Evolutionary conservation across 2,329 filamentous ascomycete species (phyloP).

Genomic region (Ceratocystis lukuohia): DNA sequence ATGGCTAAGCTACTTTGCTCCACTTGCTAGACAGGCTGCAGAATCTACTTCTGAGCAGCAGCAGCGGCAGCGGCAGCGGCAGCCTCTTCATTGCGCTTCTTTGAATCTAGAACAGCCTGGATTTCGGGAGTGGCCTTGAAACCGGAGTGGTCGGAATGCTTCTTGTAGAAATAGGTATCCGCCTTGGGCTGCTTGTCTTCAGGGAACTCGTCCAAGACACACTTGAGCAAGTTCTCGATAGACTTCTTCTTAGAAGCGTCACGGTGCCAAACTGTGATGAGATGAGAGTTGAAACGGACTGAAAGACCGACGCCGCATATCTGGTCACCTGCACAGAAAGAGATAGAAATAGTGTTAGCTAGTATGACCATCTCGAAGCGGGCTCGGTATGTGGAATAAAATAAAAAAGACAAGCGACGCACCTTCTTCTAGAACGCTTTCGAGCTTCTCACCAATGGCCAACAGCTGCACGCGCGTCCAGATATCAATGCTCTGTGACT

Average conservation of each 20-base stretch:
- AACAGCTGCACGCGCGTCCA: constrained; percentile 74
- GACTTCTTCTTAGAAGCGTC: constrained; percentile 69
- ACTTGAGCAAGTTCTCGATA: constrained; percentile 58
- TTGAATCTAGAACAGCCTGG: constrained; percentile 44
- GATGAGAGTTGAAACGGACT: constrained; percentile 75
- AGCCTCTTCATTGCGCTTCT: constrained; percentile 30
- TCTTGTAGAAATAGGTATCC: constrained; percentile 72
- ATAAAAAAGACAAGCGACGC: constrained; percentile 24
- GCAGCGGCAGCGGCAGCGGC: constrained; percentile 22
- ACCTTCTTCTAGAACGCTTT: constrained; percentile 60
- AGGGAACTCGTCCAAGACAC: constrained; percentile 60
- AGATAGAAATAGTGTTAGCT: not conserved
- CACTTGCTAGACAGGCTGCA: not conserved
- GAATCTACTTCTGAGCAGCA: constrained; percentile 16
- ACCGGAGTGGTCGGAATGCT: constrained; percentile 74
- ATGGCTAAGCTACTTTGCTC: not conserved
- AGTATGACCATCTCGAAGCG: not conserved
- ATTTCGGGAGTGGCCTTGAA: constrained; percentile 55
- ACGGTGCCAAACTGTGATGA: constrained; percentile 89
- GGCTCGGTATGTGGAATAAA: not conserved
- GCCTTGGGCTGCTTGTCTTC: constrained; percentile 58
- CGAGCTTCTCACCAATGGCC: constrained; percentile 69
- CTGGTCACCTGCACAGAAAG: constrained; percentile 49
- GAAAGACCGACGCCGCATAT: constrained; percentile 82
- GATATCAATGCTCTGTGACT: constrained; percentile 56